A percentile compares a stretch with the other conserved stretches of the same genome.
Evolutionary conservation across 2,329 filamentous ascomycete genomes (phyloP).

Genomic region (Arachnomyces sp.): DNA sequence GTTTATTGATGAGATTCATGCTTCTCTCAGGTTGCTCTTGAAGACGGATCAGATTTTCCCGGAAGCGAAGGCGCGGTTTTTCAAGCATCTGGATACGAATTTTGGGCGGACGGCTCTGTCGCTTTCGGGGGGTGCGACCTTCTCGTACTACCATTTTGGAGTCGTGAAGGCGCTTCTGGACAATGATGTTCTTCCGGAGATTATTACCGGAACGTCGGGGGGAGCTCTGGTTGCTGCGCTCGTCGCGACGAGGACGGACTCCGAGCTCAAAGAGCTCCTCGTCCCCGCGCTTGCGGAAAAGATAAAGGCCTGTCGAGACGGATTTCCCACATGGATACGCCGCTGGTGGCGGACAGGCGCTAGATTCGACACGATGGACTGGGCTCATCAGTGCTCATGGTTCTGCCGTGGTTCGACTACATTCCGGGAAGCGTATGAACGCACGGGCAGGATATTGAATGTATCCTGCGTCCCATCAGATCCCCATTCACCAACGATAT

Average conservation of each 20-base stretch:
- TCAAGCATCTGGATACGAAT: slow-evolving; percentile 83
- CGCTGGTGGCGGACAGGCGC: slow-evolving; percentile 92
- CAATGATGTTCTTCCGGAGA: slow-evolving; percentile 74
- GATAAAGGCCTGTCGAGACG: slow-evolving; percentile 79
- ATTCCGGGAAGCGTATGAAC: slow-evolving; percentile 87
- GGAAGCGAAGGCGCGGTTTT: slow-evolving; percentile 70
- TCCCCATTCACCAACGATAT: slow-evolving; percentile 82
- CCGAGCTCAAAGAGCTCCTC: slow-evolving; percentile 76
- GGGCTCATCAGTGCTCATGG: slow-evolving; percentile 79
- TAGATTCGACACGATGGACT: slow-evolving; percentile 86
- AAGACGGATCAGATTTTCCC: slow-evolving; percentile 57
- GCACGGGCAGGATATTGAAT: slow-evolving; percentile 89
- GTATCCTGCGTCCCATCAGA: slow-evolving; percentile 94
- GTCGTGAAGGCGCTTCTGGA: slow-evolving; percentile 85
- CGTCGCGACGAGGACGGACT: slow-evolving; percentile 80
- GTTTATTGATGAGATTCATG: slow-evolving; percentile 64
- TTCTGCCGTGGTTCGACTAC: slow-evolving; percentile 87
- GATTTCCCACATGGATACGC: slow-evolving; percentile 63
- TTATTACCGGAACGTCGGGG: slow-evolving; percentile 93
- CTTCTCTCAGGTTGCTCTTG: slow-evolving; percentile 58
- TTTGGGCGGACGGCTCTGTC: slow-evolving; percentile 89
- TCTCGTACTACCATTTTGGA: slow-evolving; percentile 95
- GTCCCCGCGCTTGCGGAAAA: slow-evolving; percentile 77
- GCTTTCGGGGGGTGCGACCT: slow-evolving; percentile 83
- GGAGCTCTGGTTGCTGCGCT: slow-evolving; percentile 83